Conservation (phyloP, 2,329 filamentous ascomycete genomes). For the Apiospora hydei region DNA sequence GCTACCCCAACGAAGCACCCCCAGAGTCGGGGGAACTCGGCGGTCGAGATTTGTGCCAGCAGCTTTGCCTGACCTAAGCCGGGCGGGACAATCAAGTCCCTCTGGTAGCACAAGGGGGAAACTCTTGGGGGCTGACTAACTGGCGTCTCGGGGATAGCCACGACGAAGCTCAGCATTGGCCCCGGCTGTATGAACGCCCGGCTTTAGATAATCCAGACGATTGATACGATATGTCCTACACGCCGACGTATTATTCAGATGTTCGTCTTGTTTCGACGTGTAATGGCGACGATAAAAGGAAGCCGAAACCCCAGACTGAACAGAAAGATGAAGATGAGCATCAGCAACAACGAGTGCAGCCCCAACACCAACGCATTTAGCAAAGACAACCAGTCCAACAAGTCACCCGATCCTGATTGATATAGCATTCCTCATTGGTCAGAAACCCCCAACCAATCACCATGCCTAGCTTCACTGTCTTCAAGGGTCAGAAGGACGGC, state of each 20-base stretch:
- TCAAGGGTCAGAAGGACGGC: constrained; percentile 66
- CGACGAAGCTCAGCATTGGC: not conserved
- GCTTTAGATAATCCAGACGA: not conserved
- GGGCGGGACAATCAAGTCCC: not conserved
- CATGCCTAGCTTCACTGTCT: constrained; percentile 62
- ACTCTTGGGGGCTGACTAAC: not conserved
- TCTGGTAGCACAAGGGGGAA: not conserved
- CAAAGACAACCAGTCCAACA: not conserved
- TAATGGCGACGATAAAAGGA: not conserved
- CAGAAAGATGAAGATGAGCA: not conserved
- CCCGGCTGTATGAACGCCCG: not conserved
- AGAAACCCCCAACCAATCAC: not conserved
- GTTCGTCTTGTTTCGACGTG: not conserved
- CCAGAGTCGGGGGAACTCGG: not conserved
- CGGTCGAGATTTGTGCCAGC: not conserved
- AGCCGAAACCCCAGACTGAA: not conserved
- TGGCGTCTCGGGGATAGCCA: not conserved
- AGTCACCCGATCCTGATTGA: no score
- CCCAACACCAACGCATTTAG: no score
- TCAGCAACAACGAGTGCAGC: not conserved
- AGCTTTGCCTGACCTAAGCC: not conserved
- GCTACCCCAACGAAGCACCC: not conserved
- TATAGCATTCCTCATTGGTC: not conserved
- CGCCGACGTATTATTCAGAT: not conserved
- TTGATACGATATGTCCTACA: not conserved